Conservation (phyloP, 192 early-diverging fungal genomes). For the Geranomyces michiganensis region DNA sequence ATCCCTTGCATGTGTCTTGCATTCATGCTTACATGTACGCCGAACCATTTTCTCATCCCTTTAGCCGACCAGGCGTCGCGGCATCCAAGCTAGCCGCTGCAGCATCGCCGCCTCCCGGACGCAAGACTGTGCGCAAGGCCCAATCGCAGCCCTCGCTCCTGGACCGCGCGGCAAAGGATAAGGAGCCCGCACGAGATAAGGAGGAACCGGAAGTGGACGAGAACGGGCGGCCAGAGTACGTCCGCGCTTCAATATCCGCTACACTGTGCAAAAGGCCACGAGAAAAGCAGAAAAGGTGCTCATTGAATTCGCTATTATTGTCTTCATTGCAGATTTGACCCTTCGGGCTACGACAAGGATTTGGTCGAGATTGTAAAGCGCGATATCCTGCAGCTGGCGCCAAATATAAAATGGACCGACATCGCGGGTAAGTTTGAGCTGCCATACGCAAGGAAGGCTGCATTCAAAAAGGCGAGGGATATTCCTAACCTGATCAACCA, state of each 20-base stretch:
- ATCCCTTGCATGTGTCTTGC: too few species aligned
- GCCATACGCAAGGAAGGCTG: not conserved
- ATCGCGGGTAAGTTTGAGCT: constrained; percentile 50
- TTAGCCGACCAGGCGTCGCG: not conserved
- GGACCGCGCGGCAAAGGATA: constrained; percentile 26
- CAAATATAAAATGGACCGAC: constrained; percentile 60
- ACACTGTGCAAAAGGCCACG: too few species aligned
- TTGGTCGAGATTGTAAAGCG: constrained; percentile 65
- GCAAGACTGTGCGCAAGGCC: constrained; percentile 36
- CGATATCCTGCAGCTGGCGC: constrained; percentile 59
- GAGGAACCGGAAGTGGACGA: constrained; percentile 15
- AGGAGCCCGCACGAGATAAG: constrained; percentile 25
- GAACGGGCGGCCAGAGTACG: constrained; percentile 32
- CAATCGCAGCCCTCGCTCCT: constrained; percentile 38
- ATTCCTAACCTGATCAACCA: constrained; percentile 13
- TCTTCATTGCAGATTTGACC: constrained; percentile 42
- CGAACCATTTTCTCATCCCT: too few species aligned
- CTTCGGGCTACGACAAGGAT: constrained; percentile 63
- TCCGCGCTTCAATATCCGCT: too few species aligned
- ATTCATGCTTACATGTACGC: too few species aligned
- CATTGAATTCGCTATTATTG: not conserved
- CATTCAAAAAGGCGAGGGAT: not conserved
- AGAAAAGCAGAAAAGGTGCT: too few species aligned
- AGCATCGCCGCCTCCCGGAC: constrained; percentile 24
- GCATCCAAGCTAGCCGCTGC: constrained; percentile 4